Conservation (phyloP, 441 rosid genomes). For the Erodium trifolium region DNA sequence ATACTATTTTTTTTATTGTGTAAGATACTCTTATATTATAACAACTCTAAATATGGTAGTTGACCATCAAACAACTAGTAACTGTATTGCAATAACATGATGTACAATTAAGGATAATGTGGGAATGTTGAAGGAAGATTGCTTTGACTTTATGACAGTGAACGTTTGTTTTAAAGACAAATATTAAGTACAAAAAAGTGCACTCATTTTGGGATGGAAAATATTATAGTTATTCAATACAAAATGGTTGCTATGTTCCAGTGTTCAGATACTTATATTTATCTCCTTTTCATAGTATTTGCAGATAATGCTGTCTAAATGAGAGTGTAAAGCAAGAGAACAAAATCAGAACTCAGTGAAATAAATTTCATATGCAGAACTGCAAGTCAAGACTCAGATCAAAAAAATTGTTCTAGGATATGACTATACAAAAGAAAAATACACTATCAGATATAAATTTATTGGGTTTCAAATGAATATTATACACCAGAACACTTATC, state of each 20-base stretch:
- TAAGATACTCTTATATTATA: no score
- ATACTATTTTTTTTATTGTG: no score
- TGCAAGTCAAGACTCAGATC: not conserved
- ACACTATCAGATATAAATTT: not conserved
- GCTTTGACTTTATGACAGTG: slow-evolving; percentile 1
- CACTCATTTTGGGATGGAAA: not conserved
- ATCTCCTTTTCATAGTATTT: not conserved
- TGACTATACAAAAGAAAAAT: not conserved
- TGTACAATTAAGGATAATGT: not conserved
- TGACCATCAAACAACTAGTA: no score
- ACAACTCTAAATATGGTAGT: no score
- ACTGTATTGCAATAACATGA: not conserved
- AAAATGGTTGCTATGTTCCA: not conserved
- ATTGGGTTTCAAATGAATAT: not conserved
- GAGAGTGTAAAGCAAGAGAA: not conserved
- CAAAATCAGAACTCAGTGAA: not conserved
- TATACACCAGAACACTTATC: not conserved
- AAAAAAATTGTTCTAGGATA: not conserved
- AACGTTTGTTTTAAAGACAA: not conserved
- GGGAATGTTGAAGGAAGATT: not conserved
- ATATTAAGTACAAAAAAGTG: not conserved
- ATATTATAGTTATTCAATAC: not conserved
- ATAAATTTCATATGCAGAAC: not conserved
- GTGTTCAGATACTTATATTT: not conserved
- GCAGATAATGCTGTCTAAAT: not conserved